A percentile compares a stretch with the other conserved stretches of the same genome.
Evolutionary conservation across 2,329 filamentous ascomycete species (phyloP).

Genomic region (Westerdykella aurantiaca): DNA sequence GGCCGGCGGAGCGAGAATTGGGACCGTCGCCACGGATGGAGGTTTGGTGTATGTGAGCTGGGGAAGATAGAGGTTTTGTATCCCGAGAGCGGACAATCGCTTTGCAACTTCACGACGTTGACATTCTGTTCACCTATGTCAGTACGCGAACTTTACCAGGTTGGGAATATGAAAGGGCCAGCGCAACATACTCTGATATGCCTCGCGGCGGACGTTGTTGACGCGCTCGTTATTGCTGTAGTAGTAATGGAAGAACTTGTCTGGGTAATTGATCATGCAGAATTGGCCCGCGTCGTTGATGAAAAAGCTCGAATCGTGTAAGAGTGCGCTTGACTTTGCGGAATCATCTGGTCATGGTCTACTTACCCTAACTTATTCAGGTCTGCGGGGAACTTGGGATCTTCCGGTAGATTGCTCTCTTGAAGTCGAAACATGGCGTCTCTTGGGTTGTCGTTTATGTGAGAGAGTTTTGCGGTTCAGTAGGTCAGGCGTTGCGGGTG

Average conservation of each 20-base stretch:
- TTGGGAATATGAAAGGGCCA: neutral
- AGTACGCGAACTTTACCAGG: constrained; percentile 3
- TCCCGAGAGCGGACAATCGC: constrained; percentile 57
- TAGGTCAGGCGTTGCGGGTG: neutral
- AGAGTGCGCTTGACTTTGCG: neutral
- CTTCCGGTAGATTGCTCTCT: constrained; percentile 59
- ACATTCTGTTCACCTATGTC: constrained; percentile 48
- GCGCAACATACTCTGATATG: constrained; percentile 59
- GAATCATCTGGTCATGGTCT: neutral
- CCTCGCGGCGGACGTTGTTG: constrained; percentile 64
- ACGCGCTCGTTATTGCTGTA: constrained; percentile 67
- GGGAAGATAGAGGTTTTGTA: constrained; percentile 59
- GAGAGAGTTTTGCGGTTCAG: neutral
- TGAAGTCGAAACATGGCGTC: constrained; percentile 67
- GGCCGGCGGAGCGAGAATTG: constrained; percentile 57
- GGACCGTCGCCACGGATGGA: constrained; percentile 53
- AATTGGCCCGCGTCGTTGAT: constrained; percentile 71
- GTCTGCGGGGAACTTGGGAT: constrained; percentile 60
- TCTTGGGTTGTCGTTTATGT: neutral
- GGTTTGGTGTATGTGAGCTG: constrained; percentile 41
- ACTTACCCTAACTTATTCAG: constrained; percentile 67
- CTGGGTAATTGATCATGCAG: constrained; percentile 60
- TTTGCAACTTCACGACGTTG: constrained; percentile 55
- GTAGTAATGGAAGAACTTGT: constrained; percentile 68
- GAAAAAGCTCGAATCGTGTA: constrained; percentile 59